These are phyloP conservation scores for Apiotrichum laibachii DNA, from an alignment of 1,284 basidiomycete species.

Conservation along the genomic window DNA sequence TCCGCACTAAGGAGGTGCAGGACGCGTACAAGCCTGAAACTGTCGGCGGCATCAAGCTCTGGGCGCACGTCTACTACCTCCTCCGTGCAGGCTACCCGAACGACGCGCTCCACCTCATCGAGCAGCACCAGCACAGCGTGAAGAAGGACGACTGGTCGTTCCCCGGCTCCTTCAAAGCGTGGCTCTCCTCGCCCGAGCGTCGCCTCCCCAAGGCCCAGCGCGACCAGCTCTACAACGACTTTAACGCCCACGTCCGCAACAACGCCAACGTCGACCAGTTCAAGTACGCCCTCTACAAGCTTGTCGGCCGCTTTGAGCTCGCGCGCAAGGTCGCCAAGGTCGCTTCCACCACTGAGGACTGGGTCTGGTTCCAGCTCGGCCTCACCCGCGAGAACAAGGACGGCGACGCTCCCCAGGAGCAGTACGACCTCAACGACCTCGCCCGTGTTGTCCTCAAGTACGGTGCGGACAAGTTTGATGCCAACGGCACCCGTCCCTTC, in stretches of 20 bases:
- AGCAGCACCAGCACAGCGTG: slow-evolving; percentile 69
- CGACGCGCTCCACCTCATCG: slow-evolving; percentile 76
- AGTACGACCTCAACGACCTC: slow-evolving; percentile 72
- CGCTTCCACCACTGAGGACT: slow-evolving; percentile 91
- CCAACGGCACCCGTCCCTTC: slow-evolving; percentile 61
- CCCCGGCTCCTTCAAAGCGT: slow-evolving; percentile 76
- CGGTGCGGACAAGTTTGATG: slow-evolving; percentile 88
- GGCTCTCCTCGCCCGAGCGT: slow-evolving; percentile 77
- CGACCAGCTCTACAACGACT: slow-evolving; percentile 80
- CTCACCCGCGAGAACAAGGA: slow-evolving; percentile 66
- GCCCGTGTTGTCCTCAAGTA: slow-evolving; percentile 78
- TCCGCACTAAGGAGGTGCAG: slow-evolving; percentile 61
- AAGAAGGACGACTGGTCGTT: slow-evolving; percentile 81
- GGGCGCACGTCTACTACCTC: slow-evolving; percentile 89
- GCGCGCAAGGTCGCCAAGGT: slow-evolving; percentile 77
- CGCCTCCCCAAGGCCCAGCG: slow-evolving; percentile 74
- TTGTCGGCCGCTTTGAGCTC: slow-evolving; percentile 90
- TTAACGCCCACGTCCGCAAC: slow-evolving; percentile 89
- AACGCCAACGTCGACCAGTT: slow-evolving; percentile 80
- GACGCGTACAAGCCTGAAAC: slow-evolving; percentile 85
- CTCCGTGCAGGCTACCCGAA: slow-evolving; percentile 77
- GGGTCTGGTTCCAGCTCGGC: slow-evolving; percentile 95
- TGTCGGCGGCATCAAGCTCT: slow-evolving; percentile 79
- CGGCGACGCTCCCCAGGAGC: slow-evolving; percentile 59
- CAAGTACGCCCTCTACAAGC: slow-evolving; percentile 91